Evolutionary conservation across 106 monocot species (phyloP).

Genomic region (Narthecium ossifragum): DNA sequence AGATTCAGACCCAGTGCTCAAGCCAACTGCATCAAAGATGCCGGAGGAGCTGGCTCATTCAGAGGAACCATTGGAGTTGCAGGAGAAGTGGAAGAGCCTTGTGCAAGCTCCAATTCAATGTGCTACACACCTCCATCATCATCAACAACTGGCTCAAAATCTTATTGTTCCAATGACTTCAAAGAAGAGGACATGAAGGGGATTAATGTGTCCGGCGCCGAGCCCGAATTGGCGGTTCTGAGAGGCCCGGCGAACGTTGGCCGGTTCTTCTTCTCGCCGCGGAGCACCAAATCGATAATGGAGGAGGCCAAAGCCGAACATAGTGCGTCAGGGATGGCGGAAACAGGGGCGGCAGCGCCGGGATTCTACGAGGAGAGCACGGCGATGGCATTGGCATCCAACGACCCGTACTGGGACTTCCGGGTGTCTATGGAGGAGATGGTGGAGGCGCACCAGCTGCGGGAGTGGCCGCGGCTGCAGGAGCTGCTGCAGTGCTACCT

Average conservation of each 20-base stretch:
- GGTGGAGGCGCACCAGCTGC: constrained; percentile 39
- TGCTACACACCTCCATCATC: constrained; percentile 1
- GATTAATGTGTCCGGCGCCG: too few relatives aligned
- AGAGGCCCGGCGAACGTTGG: background rate
- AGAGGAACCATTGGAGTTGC: constrained; percentile 6
- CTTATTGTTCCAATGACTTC: background rate
- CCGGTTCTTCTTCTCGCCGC: constrained; percentile 64
- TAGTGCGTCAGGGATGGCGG: background rate
- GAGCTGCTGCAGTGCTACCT: constrained; percentile 51
- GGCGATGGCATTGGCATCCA: constrained; percentile 23
- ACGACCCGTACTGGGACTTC: constrained; percentile 53
- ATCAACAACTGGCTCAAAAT: background rate
- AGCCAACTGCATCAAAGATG: constrained; percentile 28
- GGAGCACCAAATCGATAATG: constrained; percentile 41
- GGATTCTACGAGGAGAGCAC: constrained; percentile 21
- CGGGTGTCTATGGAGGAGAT: constrained; percentile 61
- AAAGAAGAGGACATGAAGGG: background rate
- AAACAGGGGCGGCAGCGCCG: background rate
- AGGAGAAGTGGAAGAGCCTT: background rate
- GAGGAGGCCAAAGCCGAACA: constrained; percentile 20
- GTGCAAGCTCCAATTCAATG: constrained; percentile 14
- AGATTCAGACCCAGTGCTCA: constrained; percentile 15
- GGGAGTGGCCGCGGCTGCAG: constrained; percentile 31
- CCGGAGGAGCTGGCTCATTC: constrained; percentile 30
- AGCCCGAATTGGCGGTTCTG: background rate